Percentiles rank a stretch among this genome's conserved stretches.
These are phyloP conservation scores for Cinchona pubescens DNA, from an alignment of 257 asterid species.

Conservation along the genomic window DNA sequence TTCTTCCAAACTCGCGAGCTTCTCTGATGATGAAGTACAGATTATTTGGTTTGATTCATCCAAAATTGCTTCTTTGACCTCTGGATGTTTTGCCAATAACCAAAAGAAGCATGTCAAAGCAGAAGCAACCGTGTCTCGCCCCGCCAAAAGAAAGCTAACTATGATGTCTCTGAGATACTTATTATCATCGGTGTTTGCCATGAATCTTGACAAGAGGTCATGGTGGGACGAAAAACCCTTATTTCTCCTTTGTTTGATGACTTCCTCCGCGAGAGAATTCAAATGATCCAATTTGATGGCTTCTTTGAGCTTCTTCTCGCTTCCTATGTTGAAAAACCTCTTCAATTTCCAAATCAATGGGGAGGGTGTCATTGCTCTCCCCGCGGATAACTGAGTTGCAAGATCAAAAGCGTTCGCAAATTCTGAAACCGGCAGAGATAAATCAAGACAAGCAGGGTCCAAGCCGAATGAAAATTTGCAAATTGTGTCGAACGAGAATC, in stretches of 20 bases:
- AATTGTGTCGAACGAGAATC: conserved; percentile 70
- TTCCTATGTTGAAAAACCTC: conserved; percentile 50
- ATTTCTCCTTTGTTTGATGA: conserved; percentile 30
- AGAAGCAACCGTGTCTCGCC: conserved; percentile 72
- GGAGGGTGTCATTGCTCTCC: conserved; percentile 55
- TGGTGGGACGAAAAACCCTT: conserved; percentile 20
- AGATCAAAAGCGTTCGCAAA: conserved; percentile 61
- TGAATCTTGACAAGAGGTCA: conserved; percentile 58
- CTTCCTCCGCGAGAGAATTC: conserved; percentile 30
- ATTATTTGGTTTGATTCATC: conserved; percentile 36
- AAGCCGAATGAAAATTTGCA: conserved; percentile 66
- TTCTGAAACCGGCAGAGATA: conserved; percentile 51
- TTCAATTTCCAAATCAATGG: conserved; percentile 67
- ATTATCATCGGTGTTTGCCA: conserved; percentile 44
- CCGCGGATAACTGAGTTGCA: conserved; percentile 69
- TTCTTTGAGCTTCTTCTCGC: conserved; percentile 54
- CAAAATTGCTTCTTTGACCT: conserved; percentile 19
- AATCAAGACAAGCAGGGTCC: conserved; percentile 60
- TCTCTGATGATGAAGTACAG: conserved; percentile 7
- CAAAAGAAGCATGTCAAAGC: conserved; percentile 64
- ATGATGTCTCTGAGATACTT: conserved; percentile 62
- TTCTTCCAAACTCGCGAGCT: conserved; percentile 28
- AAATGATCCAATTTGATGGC: conserved; percentile 51
- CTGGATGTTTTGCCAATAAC: conserved; percentile 32
- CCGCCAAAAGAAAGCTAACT: conserved; percentile 68